Evolutionary conservation across 208 protist genomes (phyloP).

Genomic region (Phytomonas sp.): DNA sequence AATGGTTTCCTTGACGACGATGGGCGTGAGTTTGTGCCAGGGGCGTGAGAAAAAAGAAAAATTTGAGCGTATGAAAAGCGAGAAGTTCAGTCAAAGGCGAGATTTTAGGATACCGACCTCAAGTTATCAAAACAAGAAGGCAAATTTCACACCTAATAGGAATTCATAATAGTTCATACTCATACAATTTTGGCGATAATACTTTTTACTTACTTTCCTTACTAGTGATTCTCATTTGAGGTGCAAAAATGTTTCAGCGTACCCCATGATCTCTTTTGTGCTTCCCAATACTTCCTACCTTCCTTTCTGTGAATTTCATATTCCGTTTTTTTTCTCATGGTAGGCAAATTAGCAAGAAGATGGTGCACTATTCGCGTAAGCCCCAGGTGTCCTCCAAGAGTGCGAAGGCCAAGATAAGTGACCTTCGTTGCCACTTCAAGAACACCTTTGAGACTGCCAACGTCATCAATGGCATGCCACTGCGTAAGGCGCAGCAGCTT

Average conservation of each 20-base stretch:
- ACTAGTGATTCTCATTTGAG: not conserved
- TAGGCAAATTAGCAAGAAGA: slow-evolving; percentile 13
- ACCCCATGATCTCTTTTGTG: not conserved
- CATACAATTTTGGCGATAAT: not conserved
- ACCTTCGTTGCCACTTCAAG: slow-evolving; percentile 93
- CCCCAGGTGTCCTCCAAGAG: slow-evolving; percentile 85
- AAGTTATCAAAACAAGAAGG: slow-evolving; percentile 1
- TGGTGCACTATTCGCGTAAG: slow-evolving; percentile 90
- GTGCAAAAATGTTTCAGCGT: not conserved
- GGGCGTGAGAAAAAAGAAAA: slow-evolving; percentile 33
- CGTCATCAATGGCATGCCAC: slow-evolving; percentile 89
- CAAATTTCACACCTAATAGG: not conserved
- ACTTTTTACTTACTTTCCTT: not conserved
- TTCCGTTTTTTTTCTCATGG: not conserved
- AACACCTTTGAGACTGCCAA: slow-evolving; percentile 92
- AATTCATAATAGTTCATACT: not conserved
- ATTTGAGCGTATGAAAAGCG: slow-evolving; percentile 20
- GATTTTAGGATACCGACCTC: not conserved
- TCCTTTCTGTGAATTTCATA: not conserved
- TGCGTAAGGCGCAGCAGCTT: slow-evolving; percentile 89
- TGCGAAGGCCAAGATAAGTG: slow-evolving; percentile 82
- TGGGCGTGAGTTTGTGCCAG: slow-evolving; percentile 30
- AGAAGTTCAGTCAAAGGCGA: slow-evolving; percentile 16
- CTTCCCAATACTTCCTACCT: not conserved
- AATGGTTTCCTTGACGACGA: slow-evolving; percentile 48